Base-by-base conservation (phyloP, 2,329 filamentous ascomycete genomes). In the Knoxdaviesia proteae region DNA sequence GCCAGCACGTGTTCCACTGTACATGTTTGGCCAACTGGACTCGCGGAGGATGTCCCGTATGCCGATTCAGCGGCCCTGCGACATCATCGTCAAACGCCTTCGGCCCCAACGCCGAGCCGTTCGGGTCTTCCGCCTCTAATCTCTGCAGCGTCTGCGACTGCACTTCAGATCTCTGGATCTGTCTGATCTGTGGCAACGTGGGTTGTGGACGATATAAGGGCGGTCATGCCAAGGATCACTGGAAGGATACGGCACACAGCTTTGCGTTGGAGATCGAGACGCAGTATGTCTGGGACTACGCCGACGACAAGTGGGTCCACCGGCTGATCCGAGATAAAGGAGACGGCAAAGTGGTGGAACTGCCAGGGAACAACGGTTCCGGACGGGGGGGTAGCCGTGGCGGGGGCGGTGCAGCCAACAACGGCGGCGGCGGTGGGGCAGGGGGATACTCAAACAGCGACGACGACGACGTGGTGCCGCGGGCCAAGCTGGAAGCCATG, bases 221-320 rank as follows among this genome's bases (percentile, higher is more conserved):
- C 32, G 90, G 86, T 0, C 87, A 96, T 53, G 87, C 88, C 34
- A 94, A 93, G 56, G 80, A 83, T 8, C 87, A 94, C 59, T 94
- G 84, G 74, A 86, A 92, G 59, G 72, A 83, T 44, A 92, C 84
- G 3, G 75, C 77, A 4, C 90, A 98, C 58, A 82, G 81, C 48
- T 98, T 94, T 55, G 81, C 86, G 31, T 81, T 98, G 56, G 90
- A 98, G 56, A 74, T 96, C 35, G 77, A 80, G 47, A 93, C 86
- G 1, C 88, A 98, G 57, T 80, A 94, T 51, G 87, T 98, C 1
- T 98, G 90, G 90, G 90, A 98, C 59, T 98, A 98, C 49, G 84
- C 83, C 0, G 86, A 84, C 5, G 90, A 98, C 54, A 82, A 80
- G 54, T 98, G 94, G 68, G 90, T 96, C 40, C 90, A 98, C 59